Evolutionary conservation across 73 alveolate genomes (phyloP).

Genomic region (Tetrahymena malaccensis): DNA sequence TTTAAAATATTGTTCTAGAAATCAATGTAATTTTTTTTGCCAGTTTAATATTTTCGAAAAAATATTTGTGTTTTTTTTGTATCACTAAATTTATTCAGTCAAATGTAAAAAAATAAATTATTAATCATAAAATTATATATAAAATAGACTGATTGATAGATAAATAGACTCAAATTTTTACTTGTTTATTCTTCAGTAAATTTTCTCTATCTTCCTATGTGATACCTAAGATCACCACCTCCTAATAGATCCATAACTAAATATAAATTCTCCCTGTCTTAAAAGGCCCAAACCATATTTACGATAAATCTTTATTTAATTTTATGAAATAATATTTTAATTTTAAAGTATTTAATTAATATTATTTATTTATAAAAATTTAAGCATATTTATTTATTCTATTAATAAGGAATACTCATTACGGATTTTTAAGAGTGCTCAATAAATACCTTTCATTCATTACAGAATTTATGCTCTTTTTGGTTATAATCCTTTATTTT

Average conservation of each 20-base stretch:
- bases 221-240: conserved; percentile 95
- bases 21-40: too few species aligned
- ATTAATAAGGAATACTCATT: conserved; percentile 71
- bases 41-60: too few species aligned
- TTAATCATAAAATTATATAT: too few species aligned
- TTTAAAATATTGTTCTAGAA: too few species aligned
- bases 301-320: conserved; percentile 46
- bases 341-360: not conserved
- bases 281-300: conserved; percentile 90
- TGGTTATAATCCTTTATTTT: conserved; percentile 66
- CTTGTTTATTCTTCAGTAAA: conserved; percentile 83
- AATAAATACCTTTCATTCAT: conserved; percentile 67
- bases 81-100: too few species aligned
- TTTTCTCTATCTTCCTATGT: conserved; percentile 61
- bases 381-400: conserved; percentile 80
- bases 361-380: conserved; percentile 73
- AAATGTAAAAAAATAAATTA: too few species aligned
- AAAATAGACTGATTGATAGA: too few species aligned
- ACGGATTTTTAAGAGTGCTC: conserved; percentile 53
- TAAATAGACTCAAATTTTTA: not conserved
- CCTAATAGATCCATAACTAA: conserved; percentile 78
- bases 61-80: too few species aligned
- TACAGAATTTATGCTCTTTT: conserved; percentile 69
- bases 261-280: conserved; percentile 84
- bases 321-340: not conserved